phyloP scores from a whole-genome alignment of 2,329 filamentous ascomycete genomes.

The Penicillium psychrosexuale region DNA sequence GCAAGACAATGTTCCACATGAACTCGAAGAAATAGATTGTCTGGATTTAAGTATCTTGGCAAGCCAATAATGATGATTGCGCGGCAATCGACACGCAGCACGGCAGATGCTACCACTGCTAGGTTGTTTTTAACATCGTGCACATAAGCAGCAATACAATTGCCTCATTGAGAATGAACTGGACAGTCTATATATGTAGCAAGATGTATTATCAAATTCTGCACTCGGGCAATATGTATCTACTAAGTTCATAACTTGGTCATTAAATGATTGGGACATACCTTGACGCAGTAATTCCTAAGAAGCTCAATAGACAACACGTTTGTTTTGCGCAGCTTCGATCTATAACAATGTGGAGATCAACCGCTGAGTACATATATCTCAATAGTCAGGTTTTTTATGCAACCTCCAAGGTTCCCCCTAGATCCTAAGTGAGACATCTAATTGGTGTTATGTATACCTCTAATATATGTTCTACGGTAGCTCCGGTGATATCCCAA shows the following conservation, averaged over 20 bases:
- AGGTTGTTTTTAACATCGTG: background rate
- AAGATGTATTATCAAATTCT: background rate
- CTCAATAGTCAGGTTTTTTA: background rate
- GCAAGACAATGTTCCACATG: conserved; percentile 11
- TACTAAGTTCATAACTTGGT: background rate
- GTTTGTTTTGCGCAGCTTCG: background rate
- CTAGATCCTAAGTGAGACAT: background rate
- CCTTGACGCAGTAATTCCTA: background rate
- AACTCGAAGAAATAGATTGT: background rate
- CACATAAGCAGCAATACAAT: background rate
- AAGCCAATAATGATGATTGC: background rate
- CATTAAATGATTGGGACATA: background rate
- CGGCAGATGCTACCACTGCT: background rate
- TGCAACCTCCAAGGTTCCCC: background rate
- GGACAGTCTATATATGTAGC: background rate
- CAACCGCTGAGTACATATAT: background rate
- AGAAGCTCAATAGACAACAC: background rate
- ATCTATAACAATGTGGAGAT: too few species aligned
- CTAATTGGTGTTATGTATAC: background rate
- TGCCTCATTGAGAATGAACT: background rate
- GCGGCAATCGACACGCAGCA: conserved; percentile 6
- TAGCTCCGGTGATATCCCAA: conserved; percentile 10
- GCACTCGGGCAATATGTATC: background rate
- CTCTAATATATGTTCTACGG: background rate
- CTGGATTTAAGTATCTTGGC: background rate